phyloP scores from a whole-genome alignment of 1,284 basidiomycete species.

The Marasmius tenuissimus region DNA sequence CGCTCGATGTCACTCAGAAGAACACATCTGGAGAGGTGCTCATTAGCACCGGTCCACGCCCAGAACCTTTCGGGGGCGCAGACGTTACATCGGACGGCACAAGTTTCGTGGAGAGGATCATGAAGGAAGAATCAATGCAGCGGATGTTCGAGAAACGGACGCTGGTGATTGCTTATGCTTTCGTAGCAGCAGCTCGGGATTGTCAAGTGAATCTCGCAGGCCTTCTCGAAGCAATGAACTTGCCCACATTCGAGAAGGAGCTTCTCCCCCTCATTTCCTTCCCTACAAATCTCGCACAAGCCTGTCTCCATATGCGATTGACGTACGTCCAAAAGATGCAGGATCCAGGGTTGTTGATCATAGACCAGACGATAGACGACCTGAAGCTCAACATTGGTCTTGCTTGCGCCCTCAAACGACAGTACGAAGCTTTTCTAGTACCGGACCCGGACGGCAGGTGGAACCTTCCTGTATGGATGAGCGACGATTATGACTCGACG shows the following conservation, averaged over 20 bases:
- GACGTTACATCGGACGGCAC: conserved; percentile 54
- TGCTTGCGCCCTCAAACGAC: conserved; percentile 94
- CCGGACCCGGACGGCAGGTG: conserved; percentile 88
- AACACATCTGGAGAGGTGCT: conserved; percentile 62
- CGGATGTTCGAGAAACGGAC: conserved; percentile 94
- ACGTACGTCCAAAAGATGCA: conserved; percentile 89
- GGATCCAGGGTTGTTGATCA: conserved; percentile 87
- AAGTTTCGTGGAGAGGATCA: conserved; percentile 90
- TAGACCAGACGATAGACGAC: conserved; percentile 97
- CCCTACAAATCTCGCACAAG: conserved; percentile 92
- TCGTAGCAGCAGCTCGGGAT: conserved; percentile 85
- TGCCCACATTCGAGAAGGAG: conserved; percentile 92
- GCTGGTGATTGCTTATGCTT: conserved; percentile 82
- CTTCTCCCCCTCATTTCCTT: conserved; percentile 92
- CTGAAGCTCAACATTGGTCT: conserved; percentile 90
- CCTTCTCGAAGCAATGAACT: conserved; percentile 79
- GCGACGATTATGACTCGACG: conserved; percentile 86
- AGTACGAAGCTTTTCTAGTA: conserved; percentile 87
- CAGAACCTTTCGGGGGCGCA: conserved; percentile 27
- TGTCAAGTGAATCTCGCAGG: conserved; percentile 82
- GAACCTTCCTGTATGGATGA: conserved; percentile 87
- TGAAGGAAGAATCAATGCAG: conserved; percentile 97
- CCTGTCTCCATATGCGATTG: conserved; percentile 85
- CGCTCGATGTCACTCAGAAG: conserved; percentile 81
- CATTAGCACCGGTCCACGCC: conserved; percentile 32